These are phyloP conservation scores for Podaxis sp. DNA, from an alignment of 768 basidiomycete genomes.

Conservation along the genomic window DNA sequence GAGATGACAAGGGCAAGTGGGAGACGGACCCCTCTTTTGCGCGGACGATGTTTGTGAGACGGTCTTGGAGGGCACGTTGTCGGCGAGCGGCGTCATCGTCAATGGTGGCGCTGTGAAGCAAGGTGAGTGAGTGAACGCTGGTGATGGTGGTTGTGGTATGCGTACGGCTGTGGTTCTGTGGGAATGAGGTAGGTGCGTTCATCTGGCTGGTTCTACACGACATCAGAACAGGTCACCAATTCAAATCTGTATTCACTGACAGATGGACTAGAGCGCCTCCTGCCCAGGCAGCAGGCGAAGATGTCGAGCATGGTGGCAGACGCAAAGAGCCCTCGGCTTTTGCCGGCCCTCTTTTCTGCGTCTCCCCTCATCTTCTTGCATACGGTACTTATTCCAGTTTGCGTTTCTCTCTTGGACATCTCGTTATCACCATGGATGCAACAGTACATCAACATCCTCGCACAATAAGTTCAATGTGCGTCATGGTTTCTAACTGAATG, in stretches of 20 bases:
- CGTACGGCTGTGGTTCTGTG: conserved; percentile 22
- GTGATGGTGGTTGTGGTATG: background rate
- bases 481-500: no score
- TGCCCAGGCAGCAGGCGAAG: conserved; percentile 23
- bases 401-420: no score
- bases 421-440: no score
- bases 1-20: conserved; percentile 2
- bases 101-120: conserved; percentile 6
- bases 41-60: conserved; percentile 53
- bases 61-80: conserved; percentile 50
- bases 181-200: conserved; percentile 31
- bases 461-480: no score
- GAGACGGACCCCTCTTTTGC: conserved; percentile 53
- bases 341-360: background rate
- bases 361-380: no score
- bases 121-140: background rate
- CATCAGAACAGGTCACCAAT: background rate
- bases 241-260: conserved; percentile 7
- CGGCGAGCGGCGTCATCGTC: conserved; percentile 18
- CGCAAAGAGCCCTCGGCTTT: conserved; percentile 1
- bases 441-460: no score
- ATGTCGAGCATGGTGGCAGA: conserved; percentile 17
- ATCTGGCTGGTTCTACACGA: conserved; percentile 19
- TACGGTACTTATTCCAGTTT: no score
- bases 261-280: conserved; percentile 19